Evolutionary conservation across 83 land plant species (phyloP), one percentile per base, ranked within the genome.

Genomic region (Picea abies): DNA sequence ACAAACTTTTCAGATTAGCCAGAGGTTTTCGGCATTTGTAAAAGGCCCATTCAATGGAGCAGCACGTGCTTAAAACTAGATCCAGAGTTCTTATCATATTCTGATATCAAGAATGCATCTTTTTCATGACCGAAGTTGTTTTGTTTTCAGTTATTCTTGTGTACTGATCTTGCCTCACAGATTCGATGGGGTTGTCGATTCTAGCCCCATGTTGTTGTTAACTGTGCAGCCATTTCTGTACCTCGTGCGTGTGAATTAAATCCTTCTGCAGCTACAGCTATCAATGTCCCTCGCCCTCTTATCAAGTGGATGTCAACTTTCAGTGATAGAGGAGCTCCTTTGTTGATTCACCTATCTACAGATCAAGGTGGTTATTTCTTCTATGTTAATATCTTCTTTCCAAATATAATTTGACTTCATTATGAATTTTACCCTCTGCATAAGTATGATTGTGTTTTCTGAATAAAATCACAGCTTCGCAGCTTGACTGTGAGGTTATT

Each of bases 301-400:
- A 84, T 93, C 39, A 84, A 89, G 15, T 95, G 98, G 98, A 79
- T 97, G 78, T 84, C 87, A 23, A 86, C 89, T 81, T 92, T 95
- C 73, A 29, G 70, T 9, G 86, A 63, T 32, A 60, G 15, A 10
- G 79, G 79, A 63, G 72, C 66, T 47, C 88, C 93, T 35, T 88
- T 97, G 80, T 84, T 97, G 47, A 87, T 97, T 79, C 99, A 97
- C 81, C 89, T 97, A 29, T 97, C 99, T n/a, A 95, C 95, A 39
- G 99, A 97, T 88, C 99, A 97, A 91, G 99, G 99, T 94, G 52
- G 29, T n/a, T 12, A 73, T 41, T 47, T 73, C 23, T n/a, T 73
- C 56, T 44, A 23, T 19, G 25, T n/a, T 8, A 73, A 73, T 22
- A 44, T 73, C 14, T 20, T 73, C 10, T 22, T 73, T 73, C 9